Evolutionary conservation across 2,329 filamentous ascomycete genomes (phyloP), one percentile per base, ranked within the genome.

Genomic region (Colletotrichum sp.): DNA sequence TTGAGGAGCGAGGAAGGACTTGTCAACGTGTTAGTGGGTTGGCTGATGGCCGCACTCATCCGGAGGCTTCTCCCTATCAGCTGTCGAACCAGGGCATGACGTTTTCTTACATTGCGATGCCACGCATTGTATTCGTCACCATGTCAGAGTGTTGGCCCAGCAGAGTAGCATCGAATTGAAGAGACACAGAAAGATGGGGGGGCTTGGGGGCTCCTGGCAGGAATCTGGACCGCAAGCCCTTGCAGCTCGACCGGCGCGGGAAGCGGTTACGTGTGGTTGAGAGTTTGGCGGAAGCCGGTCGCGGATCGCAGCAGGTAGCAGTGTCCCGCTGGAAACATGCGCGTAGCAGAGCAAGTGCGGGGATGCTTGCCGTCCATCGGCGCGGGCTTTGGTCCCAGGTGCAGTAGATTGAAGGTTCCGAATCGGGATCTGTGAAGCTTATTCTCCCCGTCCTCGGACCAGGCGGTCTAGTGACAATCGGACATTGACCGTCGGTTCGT

Each of bases 401-500:
- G 2, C 28, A 65, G 43, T 25, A 67, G 27, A 2, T 27, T 36
- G 65, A 28, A 28, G n/a, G 43, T 43, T 69, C 52, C 52, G 66
- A 69, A 61, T 39, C 34, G 67, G 67, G 25, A 52, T 39, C 25
- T 68, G 27, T 61, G 67, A 43, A 70, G 34, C 27, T 61, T 43
- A 27, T 27, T 62, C 28, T 22, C 30, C 66, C 52, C 8, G 43
- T 58, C 28, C 65, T 15, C 28, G 32, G 65, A 55, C 28, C 65
- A 55, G 34, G 66, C 66, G 67, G 56, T 62, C 56, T 25, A 28
- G 55, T n/a, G 56, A 70, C 15, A 56, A 30, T 27, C 67, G 67
- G 67, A 70, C 56, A 70, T 70, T 70, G 67, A 62, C 67, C 56
- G 67, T 61, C 55, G 55, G 56, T 70, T 70, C 67, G 67, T 70